phyloP scores from a whole-genome alignment of 495 filamentous ascomycete species.

The Penicillium longicatenatum region DNA sequence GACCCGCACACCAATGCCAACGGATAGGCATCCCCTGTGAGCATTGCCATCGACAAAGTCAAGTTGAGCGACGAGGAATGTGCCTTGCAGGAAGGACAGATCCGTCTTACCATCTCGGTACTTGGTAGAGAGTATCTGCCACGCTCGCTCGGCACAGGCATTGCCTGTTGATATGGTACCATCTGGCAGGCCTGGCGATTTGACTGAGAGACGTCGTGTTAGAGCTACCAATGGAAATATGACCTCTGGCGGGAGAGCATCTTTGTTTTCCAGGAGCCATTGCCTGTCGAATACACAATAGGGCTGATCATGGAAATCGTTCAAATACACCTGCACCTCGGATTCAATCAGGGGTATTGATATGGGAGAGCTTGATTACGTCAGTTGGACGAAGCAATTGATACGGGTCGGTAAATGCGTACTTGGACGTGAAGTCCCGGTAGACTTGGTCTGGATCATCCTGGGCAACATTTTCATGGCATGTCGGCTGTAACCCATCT shows the following conservation, averaged over 20 bases:
- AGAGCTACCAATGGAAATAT: conserved; percentile 29
- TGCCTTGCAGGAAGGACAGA: conserved; percentile 32
- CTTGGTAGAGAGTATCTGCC: conserved; percentile 24
- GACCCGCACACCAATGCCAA: conserved; percentile 28
- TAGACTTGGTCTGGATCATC: background rate
- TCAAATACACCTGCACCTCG: conserved; percentile 28
- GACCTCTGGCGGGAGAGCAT: conserved; percentile 23
- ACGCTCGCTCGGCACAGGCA: conserved; percentile 24
- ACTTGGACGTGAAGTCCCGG: background rate
- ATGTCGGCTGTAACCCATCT: background rate
- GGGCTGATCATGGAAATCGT: conserved; percentile 33
- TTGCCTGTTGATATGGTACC: conserved; percentile 10
- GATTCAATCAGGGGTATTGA: conserved; percentile 17
- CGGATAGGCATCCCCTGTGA: conserved; percentile 25
- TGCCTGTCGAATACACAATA: conserved; percentile 28
- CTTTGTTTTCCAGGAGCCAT: conserved; percentile 24
- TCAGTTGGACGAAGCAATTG: background rate
- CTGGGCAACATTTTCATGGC: background rate
- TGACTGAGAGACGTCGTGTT: conserved; percentile 25
- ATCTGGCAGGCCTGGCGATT: conserved; percentile 9
- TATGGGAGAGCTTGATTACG: background rate
- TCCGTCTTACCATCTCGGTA: conserved; percentile 21
- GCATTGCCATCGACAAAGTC: conserved; percentile 31
- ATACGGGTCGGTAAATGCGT: background rate
- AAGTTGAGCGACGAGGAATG: conserved; percentile 30